Conservation (phyloP, 768 basidiomycete species). For the Macrolepiota fuliginosa region DNA sequence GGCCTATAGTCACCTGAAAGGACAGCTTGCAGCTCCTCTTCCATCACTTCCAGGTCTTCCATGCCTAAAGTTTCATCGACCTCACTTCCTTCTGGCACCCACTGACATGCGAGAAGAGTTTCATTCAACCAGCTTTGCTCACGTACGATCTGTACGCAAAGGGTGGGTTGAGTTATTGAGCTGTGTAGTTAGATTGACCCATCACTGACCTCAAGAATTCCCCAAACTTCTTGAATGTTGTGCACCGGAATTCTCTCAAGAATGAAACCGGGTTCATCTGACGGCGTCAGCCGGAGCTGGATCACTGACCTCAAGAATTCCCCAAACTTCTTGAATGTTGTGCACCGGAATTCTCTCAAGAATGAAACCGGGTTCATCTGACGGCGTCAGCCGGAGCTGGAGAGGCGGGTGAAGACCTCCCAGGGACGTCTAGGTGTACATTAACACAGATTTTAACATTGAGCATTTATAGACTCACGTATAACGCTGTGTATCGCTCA, state of each 20-base stretch:
- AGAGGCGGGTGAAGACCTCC: constrained; percentile 67
- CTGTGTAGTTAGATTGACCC: not conserved
- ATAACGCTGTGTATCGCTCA: constrained; percentile 65
- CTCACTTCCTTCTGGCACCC: constrained; percentile 53
- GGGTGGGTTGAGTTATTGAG: not conserved
- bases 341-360: constrained; percentile 71
- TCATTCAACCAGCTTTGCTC: constrained; percentile 88
- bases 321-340: constrained; percentile 72
- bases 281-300: constrained; percentile 60
- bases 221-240: constrained; percentile 72
- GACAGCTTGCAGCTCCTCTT: constrained; percentile 61
- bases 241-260: constrained; percentile 71
- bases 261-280: constrained; percentile 75
- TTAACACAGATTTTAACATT: not conserved
- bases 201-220: constrained; percentile 60
- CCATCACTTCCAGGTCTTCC: constrained; percentile 37
- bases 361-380: constrained; percentile 75
- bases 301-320: constrained; percentile 74
- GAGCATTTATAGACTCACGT: constrained; percentile 42
- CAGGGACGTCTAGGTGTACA: constrained; percentile 54
- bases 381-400: constrained; percentile 60
- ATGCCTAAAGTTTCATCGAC: constrained; percentile 23
- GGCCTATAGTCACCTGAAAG: constrained; percentile 48
- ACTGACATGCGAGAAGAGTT: constrained; percentile 55
- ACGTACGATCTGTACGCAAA: constrained; percentile 53